Evolutionary conservation across 192 early-diverging fungal genomes (phyloP).

Genomic region (Powellomyces hirtus): DNA sequence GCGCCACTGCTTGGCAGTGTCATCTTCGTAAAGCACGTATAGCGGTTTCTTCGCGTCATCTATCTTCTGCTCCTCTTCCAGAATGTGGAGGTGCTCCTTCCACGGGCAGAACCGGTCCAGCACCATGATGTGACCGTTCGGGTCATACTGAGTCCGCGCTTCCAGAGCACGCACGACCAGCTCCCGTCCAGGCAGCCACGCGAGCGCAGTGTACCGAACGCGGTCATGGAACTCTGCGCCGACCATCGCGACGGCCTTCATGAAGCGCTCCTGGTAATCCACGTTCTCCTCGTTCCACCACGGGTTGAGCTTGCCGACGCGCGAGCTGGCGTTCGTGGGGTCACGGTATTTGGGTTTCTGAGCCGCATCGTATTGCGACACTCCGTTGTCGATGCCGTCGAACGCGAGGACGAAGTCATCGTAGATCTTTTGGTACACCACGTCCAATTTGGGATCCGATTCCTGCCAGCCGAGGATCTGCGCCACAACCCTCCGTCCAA

Average conservation of each 20-base stretch:
- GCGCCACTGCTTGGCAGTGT: constrained; percentile 63
- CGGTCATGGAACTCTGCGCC: constrained; percentile 72
- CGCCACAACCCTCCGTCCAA: constrained; percentile 79
- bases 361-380: constrained; percentile 78
- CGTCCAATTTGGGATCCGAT: constrained; percentile 56
- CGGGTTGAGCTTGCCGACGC: constrained; percentile 86
- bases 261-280: constrained; percentile 68
- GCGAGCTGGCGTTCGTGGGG: constrained; percentile 72
- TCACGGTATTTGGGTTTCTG: constrained; percentile 80
- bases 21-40: constrained; percentile 80
- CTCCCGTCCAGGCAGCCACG: constrained; percentile 87
- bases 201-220: constrained; percentile 64
- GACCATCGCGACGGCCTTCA: constrained; percentile 63
- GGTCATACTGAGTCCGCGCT: constrained; percentile 53
- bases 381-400: constrained; percentile 94
- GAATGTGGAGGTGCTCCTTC: constrained; percentile 79
- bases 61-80: constrained; percentile 40
- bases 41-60: constrained; percentile 39
- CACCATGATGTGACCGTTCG: constrained; percentile 75
- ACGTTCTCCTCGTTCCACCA: constrained; percentile 81
- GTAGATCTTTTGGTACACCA: constrained; percentile 82
- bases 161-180: constrained; percentile 77
- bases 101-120: constrained; percentile 87
- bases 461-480: constrained; percentile 48
- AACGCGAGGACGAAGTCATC: constrained; percentile 61